These are phyloP conservation scores for Diaporthe eres DNA, from an alignment of 2,329 filamentous ascomycete genomes.

Conservation along the genomic window DNA sequence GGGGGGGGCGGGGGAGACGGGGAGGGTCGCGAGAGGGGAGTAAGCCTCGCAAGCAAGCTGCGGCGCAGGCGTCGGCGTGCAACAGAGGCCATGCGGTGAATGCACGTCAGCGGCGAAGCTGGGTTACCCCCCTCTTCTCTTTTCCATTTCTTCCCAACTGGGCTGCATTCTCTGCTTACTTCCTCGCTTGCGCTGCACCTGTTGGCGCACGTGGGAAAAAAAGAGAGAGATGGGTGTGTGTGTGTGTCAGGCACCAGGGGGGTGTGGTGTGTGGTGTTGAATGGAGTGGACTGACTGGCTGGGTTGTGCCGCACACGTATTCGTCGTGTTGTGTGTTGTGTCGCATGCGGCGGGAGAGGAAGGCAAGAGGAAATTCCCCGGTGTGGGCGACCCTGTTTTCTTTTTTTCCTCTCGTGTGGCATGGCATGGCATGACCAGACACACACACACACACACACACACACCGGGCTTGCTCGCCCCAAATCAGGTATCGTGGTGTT, in stretches of 20 bases:
- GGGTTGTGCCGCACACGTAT: constrained; percentile 7
- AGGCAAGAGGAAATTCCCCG: not conserved
- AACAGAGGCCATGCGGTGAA: not conserved
- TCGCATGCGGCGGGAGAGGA: not conserved
- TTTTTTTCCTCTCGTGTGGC: not conserved
- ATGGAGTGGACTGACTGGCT: not conserved
- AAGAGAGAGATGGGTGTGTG: not conserved
- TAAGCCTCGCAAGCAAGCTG: constrained; percentile 36
- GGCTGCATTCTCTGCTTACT: constrained; percentile 28
- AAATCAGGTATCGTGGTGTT: not conserved
- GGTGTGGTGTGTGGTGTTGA: not conserved
- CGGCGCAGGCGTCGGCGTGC: constrained; percentile 36
- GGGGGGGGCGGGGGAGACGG: not conserved
- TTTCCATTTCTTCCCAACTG: not conserved
- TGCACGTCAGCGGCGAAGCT: constrained; percentile 18
- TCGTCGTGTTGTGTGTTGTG: not conserved
- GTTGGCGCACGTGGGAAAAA: constrained; percentile 26
- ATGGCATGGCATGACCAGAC: not conserved
- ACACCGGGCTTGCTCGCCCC: not conserved
- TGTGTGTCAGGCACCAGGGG: not conserved
- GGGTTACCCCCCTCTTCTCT: not conserved
- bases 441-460: not conserved
- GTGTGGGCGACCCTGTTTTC: not conserved
- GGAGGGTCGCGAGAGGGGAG: not conserved
- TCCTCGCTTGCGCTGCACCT: constrained; percentile 4